Conservation (phyloP, 2,329 filamentous ascomycete genomes). For the Penicillium sp. region DNA sequence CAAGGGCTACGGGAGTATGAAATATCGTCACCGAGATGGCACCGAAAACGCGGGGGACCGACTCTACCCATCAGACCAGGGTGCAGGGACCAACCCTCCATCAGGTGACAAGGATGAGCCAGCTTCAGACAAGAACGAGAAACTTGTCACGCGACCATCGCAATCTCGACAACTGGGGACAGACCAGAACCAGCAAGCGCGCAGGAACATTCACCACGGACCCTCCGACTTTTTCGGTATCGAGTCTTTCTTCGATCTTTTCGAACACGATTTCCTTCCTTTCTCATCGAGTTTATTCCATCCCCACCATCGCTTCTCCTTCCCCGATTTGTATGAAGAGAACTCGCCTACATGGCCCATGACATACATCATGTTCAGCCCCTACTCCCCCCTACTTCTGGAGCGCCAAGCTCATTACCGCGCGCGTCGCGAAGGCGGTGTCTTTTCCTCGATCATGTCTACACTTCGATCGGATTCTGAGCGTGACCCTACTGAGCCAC, state of each 20-base stretch:
- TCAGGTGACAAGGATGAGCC: constrained; percentile 6
- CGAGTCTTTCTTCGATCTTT: constrained; percentile 36
- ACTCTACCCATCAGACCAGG: constrained; percentile 8
- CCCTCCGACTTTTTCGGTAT: constrained; percentile 30
- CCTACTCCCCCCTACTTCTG: constrained; percentile 56
- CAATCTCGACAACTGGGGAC: constrained; percentile 17
- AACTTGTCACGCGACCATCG: background rate
- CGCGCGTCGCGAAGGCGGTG: constrained; percentile 26
- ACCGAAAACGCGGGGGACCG: constrained; percentile 7
- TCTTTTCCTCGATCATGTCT: constrained; percentile 36
- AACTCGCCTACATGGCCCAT: constrained; percentile 41
- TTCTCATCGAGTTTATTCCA: constrained; percentile 30
- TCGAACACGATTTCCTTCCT: constrained; percentile 30
- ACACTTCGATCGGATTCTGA: constrained; percentile 31
- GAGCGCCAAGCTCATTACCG: constrained; percentile 45
- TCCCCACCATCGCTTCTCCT: constrained; percentile 27
- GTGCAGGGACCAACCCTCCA: constrained; percentile 5
- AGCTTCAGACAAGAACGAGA: background rate
- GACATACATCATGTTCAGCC: constrained; percentile 46
- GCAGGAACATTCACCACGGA: constrained; percentile 9
- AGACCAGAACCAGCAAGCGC: constrained; percentile 23
- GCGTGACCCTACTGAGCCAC: constrained; percentile 36
- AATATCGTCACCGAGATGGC: constrained; percentile 16
- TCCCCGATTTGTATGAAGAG: constrained; percentile 31
- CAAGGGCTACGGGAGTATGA: constrained; percentile 23